Base-by-base conservation (phyloP, 345 rosid genomes). In the Pugionium cornutum region DNA sequence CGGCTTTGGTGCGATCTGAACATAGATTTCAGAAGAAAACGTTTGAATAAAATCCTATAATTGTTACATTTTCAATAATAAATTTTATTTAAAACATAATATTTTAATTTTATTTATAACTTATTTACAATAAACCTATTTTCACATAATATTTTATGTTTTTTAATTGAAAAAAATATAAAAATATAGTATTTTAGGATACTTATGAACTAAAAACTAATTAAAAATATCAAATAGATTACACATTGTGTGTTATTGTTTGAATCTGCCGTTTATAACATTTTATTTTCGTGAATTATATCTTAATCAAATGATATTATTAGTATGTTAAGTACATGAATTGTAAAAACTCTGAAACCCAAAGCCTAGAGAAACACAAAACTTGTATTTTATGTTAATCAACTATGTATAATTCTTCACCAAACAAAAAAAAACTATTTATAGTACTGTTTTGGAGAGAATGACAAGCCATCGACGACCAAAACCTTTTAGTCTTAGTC, bases 1-100 rank as follows among this genome's bases (percentile, higher is more conserved):
- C 72, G 67, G 6, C 32, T 48, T 73, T 39, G 67, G 50, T 66
- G 72, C 32, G 67, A 58, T 53, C 34, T 1, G 36, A 67, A 41
- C 63, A 28, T 58, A 66, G 70, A 4, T 46, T 32, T 37, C 33
- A 28, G 9, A 18, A 29, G 56, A 28, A 9, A 30, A 65, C 7
- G 28, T 71, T 64, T 64, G 60, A 57, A 64, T 49, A 48, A 42
- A 49, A 48, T 33, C 67, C 74, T 44, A 42, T 69, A 11, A 11
- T 69, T 35, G 28, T 60, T 51, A 33, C 4, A 0, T 59, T 50
- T 50, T 42, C 0, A 43, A 42, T 10, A 33, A 18, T 18, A 18
- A 18, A 18, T 18, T 18, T 18, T 18, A 18, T 18, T 18, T 18
- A 18, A 18, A 18, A 18, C 18, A 18, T 18, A 18, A 18, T 18